These are phyloP conservation scores for Phialemonium atrogriseum DNA, from an alignment of 2,329 filamentous ascomycete genomes.

Conservation along the genomic window DNA sequence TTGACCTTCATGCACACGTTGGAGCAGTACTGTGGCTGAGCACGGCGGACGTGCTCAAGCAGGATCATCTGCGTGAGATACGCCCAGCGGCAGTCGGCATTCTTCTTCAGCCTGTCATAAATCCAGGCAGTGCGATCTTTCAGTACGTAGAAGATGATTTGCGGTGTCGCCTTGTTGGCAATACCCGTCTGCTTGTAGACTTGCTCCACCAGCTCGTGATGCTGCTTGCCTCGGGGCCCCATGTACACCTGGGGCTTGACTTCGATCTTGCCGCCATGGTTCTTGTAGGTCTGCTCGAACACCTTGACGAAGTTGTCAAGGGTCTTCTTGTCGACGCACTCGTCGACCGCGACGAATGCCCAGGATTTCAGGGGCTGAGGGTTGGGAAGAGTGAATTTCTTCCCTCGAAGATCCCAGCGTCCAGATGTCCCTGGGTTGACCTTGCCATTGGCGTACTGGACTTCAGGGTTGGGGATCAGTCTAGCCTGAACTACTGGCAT, in stretches of 20 bases:
- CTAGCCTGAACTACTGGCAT: slow-evolving; percentile 64
- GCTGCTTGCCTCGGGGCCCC: slow-evolving; percentile 19
- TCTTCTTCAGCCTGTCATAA: slow-evolving; percentile 86
- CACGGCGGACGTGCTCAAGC: slow-evolving; percentile 57
- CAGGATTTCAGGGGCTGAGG: slow-evolving; percentile 56
- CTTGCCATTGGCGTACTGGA: slow-evolving; percentile 53
- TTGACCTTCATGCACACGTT: slow-evolving; percentile 98
- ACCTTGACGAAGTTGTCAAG: slow-evolving; percentile 44
- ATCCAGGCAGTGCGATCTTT: slow-evolving; percentile 59
- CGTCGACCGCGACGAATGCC: slow-evolving; percentile 62
- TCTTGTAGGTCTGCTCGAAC: slow-evolving; percentile 37
- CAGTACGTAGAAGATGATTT: slow-evolving; percentile 75
- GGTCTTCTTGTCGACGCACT: slow-evolving; percentile 45
- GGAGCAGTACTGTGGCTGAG: slow-evolving; percentile 75
- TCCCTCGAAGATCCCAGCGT: slow-evolving; percentile 80
- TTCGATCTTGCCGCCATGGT: slow-evolving; percentile 39
- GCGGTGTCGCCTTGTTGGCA: slow-evolving; percentile 48
- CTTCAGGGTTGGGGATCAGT: slow-evolving; percentile 60
- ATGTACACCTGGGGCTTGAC: slow-evolving; percentile 25
- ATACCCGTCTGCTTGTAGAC: slow-evolving; percentile 49
- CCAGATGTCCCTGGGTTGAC: slow-evolving; percentile 58
- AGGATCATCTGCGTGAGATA: slow-evolving; percentile 79
- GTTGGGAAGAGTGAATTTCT: slow-evolving; percentile 67
- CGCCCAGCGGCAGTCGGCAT: slow-evolving; percentile 76
- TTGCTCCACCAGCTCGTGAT: slow-evolving; percentile 43